A percentile compares a stretch with the other conserved stretches of the same genome.
phyloP scores from a whole-genome alignment of 768 basidiomycete species.

The Leccinum barrowsii region DNA sequence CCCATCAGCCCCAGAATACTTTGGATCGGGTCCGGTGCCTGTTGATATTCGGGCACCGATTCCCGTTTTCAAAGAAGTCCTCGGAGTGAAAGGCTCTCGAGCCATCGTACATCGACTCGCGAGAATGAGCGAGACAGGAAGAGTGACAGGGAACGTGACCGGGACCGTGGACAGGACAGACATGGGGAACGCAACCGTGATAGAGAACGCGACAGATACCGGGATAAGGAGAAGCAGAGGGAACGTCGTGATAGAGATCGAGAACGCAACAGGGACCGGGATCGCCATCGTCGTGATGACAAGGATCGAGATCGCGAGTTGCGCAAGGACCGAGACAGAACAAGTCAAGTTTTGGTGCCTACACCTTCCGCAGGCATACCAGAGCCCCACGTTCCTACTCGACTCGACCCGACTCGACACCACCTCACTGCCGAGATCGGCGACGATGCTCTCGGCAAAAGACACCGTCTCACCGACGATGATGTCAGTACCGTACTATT shows the following conservation, averaged over 20 bases:
- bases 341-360: constrained; percentile 33
- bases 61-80: constrained; percentile 29
- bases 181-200: constrained; percentile 51
- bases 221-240: constrained; percentile 40
- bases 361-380: constrained; percentile 27
- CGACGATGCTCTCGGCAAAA: constrained; percentile 72
- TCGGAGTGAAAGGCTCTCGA: constrained; percentile 46
- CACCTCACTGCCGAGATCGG: constrained; percentile 40
- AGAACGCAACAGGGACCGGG: constrained; percentile 47
- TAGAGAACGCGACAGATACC: constrained; percentile 35
- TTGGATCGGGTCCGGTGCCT: constrained; percentile 11
- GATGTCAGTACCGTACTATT: constrained; percentile 49
- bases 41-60: constrained; percentile 16
- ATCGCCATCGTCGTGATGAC: constrained; percentile 53
- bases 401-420: constrained; percentile 59
- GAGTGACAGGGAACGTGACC: constrained; percentile 45
- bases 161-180: constrained; percentile 44
- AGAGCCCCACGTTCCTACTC: constrained; percentile 58
- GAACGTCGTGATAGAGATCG: constrained; percentile 40
- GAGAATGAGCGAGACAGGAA: constrained; percentile 40
- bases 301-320: constrained; percentile 63
- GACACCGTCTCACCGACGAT: constrained; percentile 65
- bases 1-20: constrained; percentile 10
- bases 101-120: constrained; percentile 36
- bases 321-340: constrained; percentile 57